Base-by-base conservation (phyloP, 1,139 yeast genomes). In the Protomyces macrosporus region DNA sequence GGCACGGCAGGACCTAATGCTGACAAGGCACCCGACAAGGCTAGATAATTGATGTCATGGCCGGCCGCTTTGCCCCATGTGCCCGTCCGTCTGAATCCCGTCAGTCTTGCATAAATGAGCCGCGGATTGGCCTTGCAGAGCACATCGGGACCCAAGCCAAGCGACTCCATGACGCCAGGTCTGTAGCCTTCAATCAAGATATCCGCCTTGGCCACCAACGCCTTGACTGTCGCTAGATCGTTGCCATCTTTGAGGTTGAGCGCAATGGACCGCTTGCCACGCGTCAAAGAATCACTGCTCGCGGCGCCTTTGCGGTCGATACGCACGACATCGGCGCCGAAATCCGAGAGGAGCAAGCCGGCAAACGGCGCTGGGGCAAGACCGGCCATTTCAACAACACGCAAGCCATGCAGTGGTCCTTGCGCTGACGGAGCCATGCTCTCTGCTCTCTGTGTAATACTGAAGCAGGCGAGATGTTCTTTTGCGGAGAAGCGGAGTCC, bases 301-400 rank as follows among this genome's bases (percentile, higher is more conserved):
- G 67, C 45, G 34, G 54, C 55, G 16, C 66, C 64, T 35, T 36
- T 40, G 0, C 70, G 63, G 42, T 70, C 73, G 45, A 75, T 71
- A 53, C 75, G 71, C 14, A 75, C 70, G 4, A 75, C 76, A 30
- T 73, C 71, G 10, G 77, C 77, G 36, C 77, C 77, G 57, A 72
- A 75, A 57, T 74, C 75, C 1, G 77, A 75, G 30, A 75, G 58
- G 52, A 69, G 55, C 39, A 69, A 69, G 33, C 71, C 71, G 40
- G 69, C 68, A 35, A 69, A 64, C 0, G 71, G 71, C 4, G 69
- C 71, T 10, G 71, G 71, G 1, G 71, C 71, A 23, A 69, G 64
- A 9, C 71, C 71, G 16, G 71, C 71, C 34, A 69, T 55, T 55
- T 69, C 71, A 36, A 69, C 53, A 4, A 60, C 63, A n/a, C 54